Base-by-base conservation (phyloP, 352 stramenopile genomes). In the Phytophthora citrophthora region DNA sequence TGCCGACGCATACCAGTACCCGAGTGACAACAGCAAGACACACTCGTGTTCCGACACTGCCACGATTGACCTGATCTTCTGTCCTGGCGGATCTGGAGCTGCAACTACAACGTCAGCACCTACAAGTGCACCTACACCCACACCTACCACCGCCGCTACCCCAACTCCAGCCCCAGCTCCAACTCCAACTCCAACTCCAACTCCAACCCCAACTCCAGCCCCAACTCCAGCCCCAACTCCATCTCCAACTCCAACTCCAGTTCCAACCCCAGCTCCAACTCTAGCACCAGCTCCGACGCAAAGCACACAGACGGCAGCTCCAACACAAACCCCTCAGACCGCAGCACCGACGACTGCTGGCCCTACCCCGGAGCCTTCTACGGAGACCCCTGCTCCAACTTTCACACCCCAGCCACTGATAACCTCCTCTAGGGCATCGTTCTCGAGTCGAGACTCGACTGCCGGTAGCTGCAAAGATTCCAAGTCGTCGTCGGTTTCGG, bases 51-150 rank as follows among this genome's bases (percentile, higher is more conserved):
- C 69, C 10, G 72, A 68, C 27, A 67, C 61, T 23, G 64, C 67
- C 12, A 58, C 67, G 10, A 85, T 90, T 45, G 60, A 86, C 13
- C 61, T 91, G 6, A 72, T 72, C n/a, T 91, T 88, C 61, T 91
- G 82, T 39, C 79, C 79, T 0, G 73, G 73, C 26, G 77, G 74
- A 23, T 38, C 38, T 11, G 27, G 36, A 34, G 36, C 32, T 26
- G 44, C 61, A 2, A 54, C 61, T 23, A 26, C 51, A 4, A 47
- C 56, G 2, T 44, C 52, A 6, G 38, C 47, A 15, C 18, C 11
- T 56, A 3, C 34, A 13, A 46, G 13, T 3, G 54, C 56, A 23
- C 9, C 29, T 34, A 48, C 55, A 0, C 24, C 49, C 0, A 36
- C 62, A n/a, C 36, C 16, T 4, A 51, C 40, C 6, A 49, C 62